Percentiles rank a stretch among this genome's conserved stretches.
Conservation (phyloP, 257 asterid genomes). For the Datura wrightii region DNA sequence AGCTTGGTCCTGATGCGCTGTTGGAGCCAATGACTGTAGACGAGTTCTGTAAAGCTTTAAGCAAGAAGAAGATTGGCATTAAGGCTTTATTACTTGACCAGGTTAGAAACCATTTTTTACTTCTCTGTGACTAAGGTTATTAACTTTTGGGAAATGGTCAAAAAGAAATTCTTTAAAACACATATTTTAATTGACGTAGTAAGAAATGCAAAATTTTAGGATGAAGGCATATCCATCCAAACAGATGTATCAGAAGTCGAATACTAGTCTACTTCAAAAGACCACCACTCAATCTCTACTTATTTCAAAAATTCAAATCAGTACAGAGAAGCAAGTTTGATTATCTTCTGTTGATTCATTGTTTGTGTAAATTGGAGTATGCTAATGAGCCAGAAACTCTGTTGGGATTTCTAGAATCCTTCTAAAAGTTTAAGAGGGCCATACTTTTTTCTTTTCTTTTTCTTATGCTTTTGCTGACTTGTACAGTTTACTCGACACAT, state of each 20-base stretch:
- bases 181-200: background rate
- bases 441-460: background rate
- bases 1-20: slow-evolving; percentile 98
- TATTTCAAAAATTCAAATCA: background rate
- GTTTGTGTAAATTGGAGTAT: slow-evolving; percentile 10
- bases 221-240: background rate
- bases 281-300: background rate
- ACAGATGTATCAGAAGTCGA: slow-evolving; percentile 3
- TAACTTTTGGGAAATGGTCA: background rate
- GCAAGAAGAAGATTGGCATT: slow-evolving; percentile 87
- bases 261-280: background rate
- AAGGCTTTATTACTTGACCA: slow-evolving; percentile 99
- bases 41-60: slow-evolving; percentile 63
- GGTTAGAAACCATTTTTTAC: slow-evolving; percentile 47
- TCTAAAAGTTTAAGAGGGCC: background rate
- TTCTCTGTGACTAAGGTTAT: background rate
- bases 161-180: background rate
- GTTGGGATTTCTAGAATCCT: background rate
- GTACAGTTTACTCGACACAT: background rate
- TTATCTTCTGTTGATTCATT: slow-evolving; percentile 6
- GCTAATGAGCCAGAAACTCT: background rate
- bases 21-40: slow-evolving; percentile 73
- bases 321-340: background rate
- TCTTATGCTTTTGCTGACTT: background rate
- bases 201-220: background rate